A percentile compares a stretch with the other conserved stretches of the same genome.
Evolutionary conservation across 2,329 filamentous ascomycete species (phyloP).

Genomic region (Lizonia empirigonia): DNA sequence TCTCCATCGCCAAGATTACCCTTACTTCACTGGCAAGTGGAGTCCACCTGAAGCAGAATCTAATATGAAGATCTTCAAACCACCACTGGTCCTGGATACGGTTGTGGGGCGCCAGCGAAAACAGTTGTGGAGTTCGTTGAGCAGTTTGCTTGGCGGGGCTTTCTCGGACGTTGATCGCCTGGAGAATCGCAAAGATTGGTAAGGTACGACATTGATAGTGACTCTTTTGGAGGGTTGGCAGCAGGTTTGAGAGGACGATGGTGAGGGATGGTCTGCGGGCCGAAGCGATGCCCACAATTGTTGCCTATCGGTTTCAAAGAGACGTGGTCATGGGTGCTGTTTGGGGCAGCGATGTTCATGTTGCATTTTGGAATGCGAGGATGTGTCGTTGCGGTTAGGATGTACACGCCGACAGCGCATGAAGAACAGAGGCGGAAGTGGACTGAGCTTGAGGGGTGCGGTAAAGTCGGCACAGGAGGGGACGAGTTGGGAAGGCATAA

Average conservation of each 20-base stretch:
- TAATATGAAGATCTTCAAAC: slow-evolving; percentile 3
- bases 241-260: slow-evolving; percentile 8
- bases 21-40: slow-evolving; percentile 9
- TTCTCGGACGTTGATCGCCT: slow-evolving; percentile 11
- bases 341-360: neutral
- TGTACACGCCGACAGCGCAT: neutral
- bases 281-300: slow-evolving; percentile 10
- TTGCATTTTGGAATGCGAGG: neutral
- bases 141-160: slow-evolving; percentile 10
- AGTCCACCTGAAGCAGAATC: neutral
- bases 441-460: neutral
- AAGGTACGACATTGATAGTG: neutral
- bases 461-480: slow-evolving; percentile 2
- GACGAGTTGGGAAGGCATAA: slow-evolving; percentile 4
- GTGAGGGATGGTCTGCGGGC: slow-evolving; percentile 5
- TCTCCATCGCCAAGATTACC: slow-evolving; percentile 9
- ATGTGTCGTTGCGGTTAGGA: neutral
- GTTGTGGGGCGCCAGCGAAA: slow-evolving; percentile 7
- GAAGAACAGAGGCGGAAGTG: neutral
- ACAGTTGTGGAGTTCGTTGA: slow-evolving; percentile 3
- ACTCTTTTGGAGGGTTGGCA: slow-evolving; percentile 3
- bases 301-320: slow-evolving; percentile 4
- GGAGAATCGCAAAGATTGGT: slow-evolving; percentile 2
- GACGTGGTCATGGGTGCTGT: neutral
- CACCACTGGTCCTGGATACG: slow-evolving; percentile 1